These are phyloP conservation scores for Hortaea sp. DNA, from an alignment of 2,329 filamentous ascomycete genomes.

Conservation along the genomic window DNA sequence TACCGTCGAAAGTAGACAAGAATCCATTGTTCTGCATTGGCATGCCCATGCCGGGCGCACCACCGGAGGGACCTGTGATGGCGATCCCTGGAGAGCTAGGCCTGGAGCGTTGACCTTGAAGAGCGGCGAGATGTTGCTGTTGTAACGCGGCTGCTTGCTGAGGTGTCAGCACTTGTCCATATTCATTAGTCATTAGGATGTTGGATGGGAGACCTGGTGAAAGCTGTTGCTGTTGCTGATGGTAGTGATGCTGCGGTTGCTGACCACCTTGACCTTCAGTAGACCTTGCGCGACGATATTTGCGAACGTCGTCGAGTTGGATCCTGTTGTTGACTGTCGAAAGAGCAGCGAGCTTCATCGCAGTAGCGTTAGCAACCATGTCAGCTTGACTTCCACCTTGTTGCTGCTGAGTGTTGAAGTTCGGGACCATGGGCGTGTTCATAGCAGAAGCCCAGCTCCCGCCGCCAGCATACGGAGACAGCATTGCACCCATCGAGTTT, in stretches of 20 bases:
- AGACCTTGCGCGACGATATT: slow-evolving; percentile 84
- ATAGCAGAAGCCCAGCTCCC: slow-evolving; percentile 98
- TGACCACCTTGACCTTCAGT: slow-evolving; percentile 58
- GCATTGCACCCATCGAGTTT: slow-evolving; percentile 54
- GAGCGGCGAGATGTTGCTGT: slow-evolving; percentile 70
- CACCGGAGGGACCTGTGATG: slow-evolving; percentile 56
- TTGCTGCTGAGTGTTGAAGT: slow-evolving; percentile 54
- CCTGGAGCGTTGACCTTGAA: slow-evolving; percentile 73
- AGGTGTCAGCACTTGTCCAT: slow-evolving; percentile 70
- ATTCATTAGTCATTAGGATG: slow-evolving; percentile 81
- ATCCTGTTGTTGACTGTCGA: slow-evolving; percentile 98
- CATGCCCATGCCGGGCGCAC: slow-evolving; percentile 57
- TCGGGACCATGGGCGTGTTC: slow-evolving; percentile 90
- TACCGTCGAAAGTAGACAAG: slow-evolving; percentile 75
- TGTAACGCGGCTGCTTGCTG: slow-evolving; percentile 43
- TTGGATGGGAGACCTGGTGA: slow-evolving; percentile 61
- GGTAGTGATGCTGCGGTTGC: slow-evolving; percentile 32
- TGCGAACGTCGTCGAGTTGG: slow-evolving; percentile 89
- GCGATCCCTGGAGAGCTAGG: slow-evolving; percentile 82
- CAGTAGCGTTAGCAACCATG: slow-evolving; percentile 97
- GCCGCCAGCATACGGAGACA: slow-evolving; percentile 75
- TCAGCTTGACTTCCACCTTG: slow-evolving; percentile 65
- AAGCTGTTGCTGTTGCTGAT: slow-evolving; percentile 34
- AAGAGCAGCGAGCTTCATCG: slow-evolving; percentile 94
- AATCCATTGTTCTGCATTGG: slow-evolving; percentile 90